Base-by-base conservation (phyloP, 2,329 filamentous ascomycete species). In the Tolypocladium album region DNA sequence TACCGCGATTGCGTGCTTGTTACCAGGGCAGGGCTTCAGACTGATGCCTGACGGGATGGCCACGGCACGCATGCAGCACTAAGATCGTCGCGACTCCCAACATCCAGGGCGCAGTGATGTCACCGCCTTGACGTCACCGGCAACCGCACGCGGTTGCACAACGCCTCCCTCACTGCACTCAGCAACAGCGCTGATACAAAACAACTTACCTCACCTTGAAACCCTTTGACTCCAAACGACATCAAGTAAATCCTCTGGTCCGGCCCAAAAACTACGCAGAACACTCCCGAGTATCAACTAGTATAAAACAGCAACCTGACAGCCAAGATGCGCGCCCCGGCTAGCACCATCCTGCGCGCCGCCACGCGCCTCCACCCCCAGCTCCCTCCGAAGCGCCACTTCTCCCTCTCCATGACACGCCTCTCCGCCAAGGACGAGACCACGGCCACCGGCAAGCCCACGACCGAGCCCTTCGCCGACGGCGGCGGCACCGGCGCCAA, bases 401-500 rank as follows among this genome's bases (percentile, higher is more conserved):
- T 53, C 31, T n/a, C 31, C 20, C 7, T 13, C 31, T 53, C 50
- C 2, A 31, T 31, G 12, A 17, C 27, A 2, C 4, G 15, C 9
- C 9, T 31, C 47, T 20, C 27, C 15, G 17, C 45, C 45, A 12
- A 15, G n/a, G 24, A 31, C 24, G 17, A 9, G 24, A 52, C 47
- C 24, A 34, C 24, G 13, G 6, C 47, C 4, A 50, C 45, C 8
- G 47, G 24, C 15, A 52, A 34, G 27, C 47, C 50, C 50, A 34
- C 15, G 13, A 20, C 1, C 0, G 13, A 1, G 3, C 3, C 50
- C 20, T 8, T 13, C 1, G 1, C 27, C 31, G 50, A 53, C 31
- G 50, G 50, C 0, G 67, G 67, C 15, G 63, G 64, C 0, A 69
- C 69, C 2, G 60, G 60, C 17, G 36, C 56, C 11, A 72, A 68